Base-by-base conservation (phyloP, 2,329 filamentous ascomycete genomes). In the Chrysoporthe puriensis region DNA sequence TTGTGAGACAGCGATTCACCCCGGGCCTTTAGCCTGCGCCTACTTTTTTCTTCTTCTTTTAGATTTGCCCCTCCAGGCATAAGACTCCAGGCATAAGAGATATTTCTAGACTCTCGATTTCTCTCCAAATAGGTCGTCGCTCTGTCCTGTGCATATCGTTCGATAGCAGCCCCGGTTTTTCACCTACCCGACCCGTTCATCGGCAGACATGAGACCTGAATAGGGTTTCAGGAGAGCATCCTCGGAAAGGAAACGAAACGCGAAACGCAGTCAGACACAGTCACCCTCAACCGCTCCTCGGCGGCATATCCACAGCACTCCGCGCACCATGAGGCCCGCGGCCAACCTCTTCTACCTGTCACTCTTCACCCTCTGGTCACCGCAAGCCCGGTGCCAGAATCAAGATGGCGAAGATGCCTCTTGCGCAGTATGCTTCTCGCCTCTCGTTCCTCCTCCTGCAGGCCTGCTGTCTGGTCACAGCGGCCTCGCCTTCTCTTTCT, bases 341-440 rank as follows among this genome's bases (percentile, higher is more conserved):
- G 80, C 82, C 71, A 83, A 82, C 72, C 77, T 86, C 63, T 87
- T 88, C 73, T 88, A 83, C 74, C 81, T 88, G 70, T 82, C 83
- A 43, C 75, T 88, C 68, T 86, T 88, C 77, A 79, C 85, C 69
- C 83, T 88, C 68, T 87, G 83, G 84, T 80, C 80, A 46, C 74
- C 81, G 56, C 78, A 82, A 56, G 82, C 79, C 34, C 79, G 78
- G 72, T 88, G 86, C 75, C 76, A 80, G 71, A 76, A 71, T 65
- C 64, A 69, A 42, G 73, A 76, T 65, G 63, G 56, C 62, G 77
- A 82, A 73, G 82, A 84, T 76, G 82, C 82, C 73, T 88, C 56
- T 32, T 65, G 86, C 74, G 79, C 82, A 77, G 86, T 88, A 85
- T 75, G 85, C 80, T 66, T 63, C 64, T 68, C 66, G 73, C 66